These are phyloP conservation scores for Skeletonema marinoi DNA, from an alignment of 108 stramenopile species.

Conservation along the genomic window DNA sequence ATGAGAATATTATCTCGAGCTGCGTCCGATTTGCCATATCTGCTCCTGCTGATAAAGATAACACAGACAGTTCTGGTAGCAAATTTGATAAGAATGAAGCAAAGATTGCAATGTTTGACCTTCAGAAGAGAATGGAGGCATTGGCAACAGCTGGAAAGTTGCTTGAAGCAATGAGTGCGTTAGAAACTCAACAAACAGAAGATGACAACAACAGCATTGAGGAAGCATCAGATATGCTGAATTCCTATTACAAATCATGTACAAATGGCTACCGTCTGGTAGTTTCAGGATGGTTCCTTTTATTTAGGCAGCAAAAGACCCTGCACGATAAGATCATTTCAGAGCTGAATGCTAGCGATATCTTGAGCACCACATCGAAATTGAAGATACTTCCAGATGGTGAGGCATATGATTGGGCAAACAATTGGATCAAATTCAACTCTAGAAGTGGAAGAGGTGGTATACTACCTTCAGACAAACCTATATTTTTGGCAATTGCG, in stretches of 20 bases:
- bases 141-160: constrained; percentile 4
- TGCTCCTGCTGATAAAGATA: not conserved
- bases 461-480: constrained; percentile 9
- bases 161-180: constrained; percentile 20
- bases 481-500: constrained; percentile 13
- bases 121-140: not conserved
- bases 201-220: not conserved
- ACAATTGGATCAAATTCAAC: constrained; percentile 30
- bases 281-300: constrained; percentile 31
- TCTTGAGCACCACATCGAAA: not conserved
- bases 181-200: constrained; percentile 5
- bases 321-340: not conserved
- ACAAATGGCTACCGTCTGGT: constrained; percentile 20
- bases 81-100: not conserved
- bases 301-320: constrained; percentile 8
- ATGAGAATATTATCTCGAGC: constrained; percentile 2
- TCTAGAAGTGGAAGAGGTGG: not conserved
- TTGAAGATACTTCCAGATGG: constrained; percentile 2
- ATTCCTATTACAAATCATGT: constrained; percentile 20
- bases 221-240: not conserved
- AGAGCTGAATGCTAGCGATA: not conserved
- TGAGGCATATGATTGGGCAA: not conserved
- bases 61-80: not conserved
- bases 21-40: not conserved
- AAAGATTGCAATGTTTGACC: not conserved